Base-by-base conservation (phyloP, 2,329 filamentous ascomycete genomes). In the Beauveria sp. region DNA sequence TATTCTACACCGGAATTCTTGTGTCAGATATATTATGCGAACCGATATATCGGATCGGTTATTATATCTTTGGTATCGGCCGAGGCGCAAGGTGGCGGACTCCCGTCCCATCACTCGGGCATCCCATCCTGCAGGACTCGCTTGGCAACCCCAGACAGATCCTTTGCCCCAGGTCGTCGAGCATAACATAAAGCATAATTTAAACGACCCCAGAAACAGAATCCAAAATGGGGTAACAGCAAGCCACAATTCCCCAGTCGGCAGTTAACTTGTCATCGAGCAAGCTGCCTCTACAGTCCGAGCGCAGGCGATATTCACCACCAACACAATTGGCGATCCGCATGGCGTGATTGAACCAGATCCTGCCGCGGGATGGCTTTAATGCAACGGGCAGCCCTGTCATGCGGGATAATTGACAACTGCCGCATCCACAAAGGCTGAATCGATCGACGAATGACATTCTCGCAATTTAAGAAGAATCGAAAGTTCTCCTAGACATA, bases 111-210 rank as follows among this genome's bases (percentile, higher is more conserved):
- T 47, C 28, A 43, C 44, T 46, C 28, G 43, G 26, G 52, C 18
- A 18, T 28, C 12, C 26, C 40, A 20, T 10, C 22, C 22, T 41
- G 41, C 22, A 55, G 9, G 37, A 9, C 16, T 44, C 12, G 16
- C 55, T 50, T 50, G 55, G 55, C 55, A 34, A 41, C 55, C 55
- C 22, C 44, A 28, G 44, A 50, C 44, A 30, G 44, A 28, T 28
- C 44, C 30, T n/a, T 20, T 37, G 8, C 53, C 24, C 41, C 24
- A 14, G 26, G n/a, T 14, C 28, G 3, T 16, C n/a, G 53, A 46
- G 40, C 22, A 55, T 55, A 50, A 57, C 41, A 48, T 28, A 30
- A 57, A 57, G 55, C 55, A 57, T 57, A 50, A 57, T 40, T 41
- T 40, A 40, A 57, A 16, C 5, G 22, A n/a, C 12, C 24, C 40